Percentiles rank a stretch among this genome's conserved stretches.
These are phyloP conservation scores for Botrytis cinerea DNA, from an alignment of 2,329 filamentous ascomycete species.

Conservation along the genomic window DNA sequence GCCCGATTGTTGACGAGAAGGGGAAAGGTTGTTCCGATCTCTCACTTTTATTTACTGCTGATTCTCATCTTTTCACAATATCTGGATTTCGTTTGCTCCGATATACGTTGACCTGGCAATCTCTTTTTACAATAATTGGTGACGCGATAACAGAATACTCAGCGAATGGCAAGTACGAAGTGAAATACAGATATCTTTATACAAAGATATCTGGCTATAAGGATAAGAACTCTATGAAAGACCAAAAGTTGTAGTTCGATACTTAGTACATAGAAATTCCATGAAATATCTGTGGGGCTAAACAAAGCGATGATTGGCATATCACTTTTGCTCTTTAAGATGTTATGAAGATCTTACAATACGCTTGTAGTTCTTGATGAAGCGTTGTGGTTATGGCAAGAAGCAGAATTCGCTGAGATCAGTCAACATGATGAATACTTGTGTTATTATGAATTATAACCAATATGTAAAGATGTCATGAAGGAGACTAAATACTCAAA, in stretches of 20 bases:
- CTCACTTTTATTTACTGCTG: not conserved
- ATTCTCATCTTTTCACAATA: not conserved
- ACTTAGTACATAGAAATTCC: not conserved
- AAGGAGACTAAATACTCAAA: not conserved
- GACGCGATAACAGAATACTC: not conserved
- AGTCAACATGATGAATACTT: not conserved
- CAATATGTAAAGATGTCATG: not conserved
- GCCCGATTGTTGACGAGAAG: not conserved
- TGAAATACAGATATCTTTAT: not conserved
- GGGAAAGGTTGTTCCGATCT: not conserved
- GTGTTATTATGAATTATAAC: not conserved
- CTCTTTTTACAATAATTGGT: not conserved
- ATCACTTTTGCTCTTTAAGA: rapidly evolving
- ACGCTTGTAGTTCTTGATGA: not conserved
- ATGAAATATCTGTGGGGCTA: not conserved
- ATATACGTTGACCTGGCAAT: not conserved
- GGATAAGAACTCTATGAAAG: rapidly evolving
- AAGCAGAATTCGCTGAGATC: not conserved
- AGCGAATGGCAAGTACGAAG: not conserved
- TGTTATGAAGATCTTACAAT: not conserved
- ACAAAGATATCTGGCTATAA: not conserved
- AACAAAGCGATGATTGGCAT: rapidly evolving
- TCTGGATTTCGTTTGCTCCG: not conserved
- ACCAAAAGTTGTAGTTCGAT: not conserved
- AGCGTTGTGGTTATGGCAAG: not conserved